Evolutionary conservation across 2,329 filamentous ascomycete genomes (phyloP).

Genomic region (Lecanicillium sp.): DNA sequence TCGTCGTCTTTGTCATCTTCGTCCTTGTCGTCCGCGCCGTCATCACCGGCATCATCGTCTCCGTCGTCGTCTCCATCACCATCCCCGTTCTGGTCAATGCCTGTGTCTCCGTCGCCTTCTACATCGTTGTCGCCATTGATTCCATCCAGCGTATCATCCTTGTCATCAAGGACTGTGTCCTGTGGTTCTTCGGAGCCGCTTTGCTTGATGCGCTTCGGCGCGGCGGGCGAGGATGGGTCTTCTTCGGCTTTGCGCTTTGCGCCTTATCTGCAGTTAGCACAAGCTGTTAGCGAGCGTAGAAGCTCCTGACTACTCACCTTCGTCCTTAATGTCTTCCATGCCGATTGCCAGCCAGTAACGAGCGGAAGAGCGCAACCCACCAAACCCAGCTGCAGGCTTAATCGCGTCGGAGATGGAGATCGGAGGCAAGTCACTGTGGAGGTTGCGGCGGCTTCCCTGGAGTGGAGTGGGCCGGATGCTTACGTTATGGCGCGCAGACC

Average conservation of each 20-base stretch:
- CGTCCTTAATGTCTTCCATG: constrained; percentile 28
- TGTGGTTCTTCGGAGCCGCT: constrained; percentile 22
- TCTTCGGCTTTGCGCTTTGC: constrained; percentile 68
- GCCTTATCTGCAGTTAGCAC: constrained; percentile 24
- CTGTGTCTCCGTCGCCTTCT: not conserved
- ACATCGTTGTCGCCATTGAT: not conserved
- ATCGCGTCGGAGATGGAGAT: not conserved
- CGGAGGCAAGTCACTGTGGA: not conserved
- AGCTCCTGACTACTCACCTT: constrained; percentile 22
- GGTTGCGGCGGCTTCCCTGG: constrained; percentile 10
- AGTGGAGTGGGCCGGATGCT: constrained; percentile 16
- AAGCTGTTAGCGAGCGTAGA: not conserved
- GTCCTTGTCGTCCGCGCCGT: not conserved
- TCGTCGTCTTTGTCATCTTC: constrained; percentile 4
- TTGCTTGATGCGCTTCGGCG: constrained; percentile 58
- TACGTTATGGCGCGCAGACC: constrained; percentile 17
- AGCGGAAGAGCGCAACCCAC: too few relatives aligned
- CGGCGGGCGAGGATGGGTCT: constrained; percentile 53
- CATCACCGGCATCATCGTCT: constrained; percentile 3
- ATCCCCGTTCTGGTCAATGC: not conserved
- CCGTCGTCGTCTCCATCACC: not conserved
- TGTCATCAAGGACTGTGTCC: constrained; percentile 1
- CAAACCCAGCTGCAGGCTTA: not conserved
- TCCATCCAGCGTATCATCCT: not conserved
- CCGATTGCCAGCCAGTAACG: constrained; percentile 1